phyloP scores from a whole-genome alignment of 176 grass and related monocot genomes.

The Melocanna baccifera region DNA sequence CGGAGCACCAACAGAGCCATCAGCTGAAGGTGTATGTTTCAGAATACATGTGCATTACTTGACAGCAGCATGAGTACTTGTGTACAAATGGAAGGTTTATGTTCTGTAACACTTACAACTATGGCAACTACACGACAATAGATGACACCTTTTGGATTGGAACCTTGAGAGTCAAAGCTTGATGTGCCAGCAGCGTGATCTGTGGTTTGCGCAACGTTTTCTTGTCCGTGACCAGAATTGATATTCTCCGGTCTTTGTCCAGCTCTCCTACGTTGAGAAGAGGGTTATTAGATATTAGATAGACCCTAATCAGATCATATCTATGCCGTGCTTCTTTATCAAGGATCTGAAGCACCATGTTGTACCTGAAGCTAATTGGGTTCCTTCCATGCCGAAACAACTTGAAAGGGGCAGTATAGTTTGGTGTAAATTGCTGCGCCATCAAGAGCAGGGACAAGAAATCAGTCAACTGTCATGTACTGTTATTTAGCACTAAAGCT shows the following conservation, averaged over 20 bases:
- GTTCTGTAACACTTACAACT: conserved; percentile 42
- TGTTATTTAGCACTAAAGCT: not conserved
- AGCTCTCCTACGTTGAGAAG: conserved; percentile 31
- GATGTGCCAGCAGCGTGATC: conserved; percentile 25
- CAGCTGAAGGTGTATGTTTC: conserved; percentile 42
- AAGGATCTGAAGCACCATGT: not conserved
- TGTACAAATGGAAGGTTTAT: not conserved
- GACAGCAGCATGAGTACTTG: not conserved
- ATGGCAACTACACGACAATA: conserved; percentile 47
- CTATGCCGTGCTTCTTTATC: not conserved
- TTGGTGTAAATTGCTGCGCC: conserved; percentile 56
- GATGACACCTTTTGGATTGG: conserved; percentile 31
- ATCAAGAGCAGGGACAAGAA: not conserved
- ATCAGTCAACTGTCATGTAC: not conserved
- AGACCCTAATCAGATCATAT: not conserved
- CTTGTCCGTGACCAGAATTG: conserved; percentile 23
- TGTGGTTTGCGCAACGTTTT: not conserved
- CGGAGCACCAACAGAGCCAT: conserved; percentile 55
- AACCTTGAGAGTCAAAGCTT: conserved; percentile 13
- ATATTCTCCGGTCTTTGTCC: conserved; percentile 29
- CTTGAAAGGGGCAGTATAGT: conserved; percentile 55
- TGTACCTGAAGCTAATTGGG: conserved; percentile 55
- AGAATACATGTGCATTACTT: not conserved
- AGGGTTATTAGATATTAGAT: not conserved
- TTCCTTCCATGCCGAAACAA: conserved; percentile 52